Conservation (phyloP, 2,329 filamentous ascomycete species). For the Akanthomyces muscarius region DNA sequence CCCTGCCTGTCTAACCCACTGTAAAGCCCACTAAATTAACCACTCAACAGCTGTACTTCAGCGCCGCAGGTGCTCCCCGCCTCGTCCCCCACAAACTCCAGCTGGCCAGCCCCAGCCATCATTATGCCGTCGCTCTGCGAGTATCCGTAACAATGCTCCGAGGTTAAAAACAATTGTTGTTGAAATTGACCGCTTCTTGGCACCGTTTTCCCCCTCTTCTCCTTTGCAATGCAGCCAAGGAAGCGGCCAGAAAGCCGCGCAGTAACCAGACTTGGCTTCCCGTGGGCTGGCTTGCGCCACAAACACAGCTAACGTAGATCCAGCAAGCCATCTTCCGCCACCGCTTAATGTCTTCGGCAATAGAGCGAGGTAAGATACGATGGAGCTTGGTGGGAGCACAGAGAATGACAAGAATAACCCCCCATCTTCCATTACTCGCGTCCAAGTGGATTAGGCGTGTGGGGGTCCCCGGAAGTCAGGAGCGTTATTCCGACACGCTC, state of each 20-base stretch:
- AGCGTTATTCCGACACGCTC: slow-evolving; percentile 2
- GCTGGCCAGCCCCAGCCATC: not conserved
- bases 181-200: not conserved
- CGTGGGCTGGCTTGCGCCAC: not conserved
- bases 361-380: not conserved
- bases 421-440: slow-evolving; percentile 12
- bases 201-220: not conserved
- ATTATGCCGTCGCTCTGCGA: not conserved
- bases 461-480: slow-evolving; percentile 2
- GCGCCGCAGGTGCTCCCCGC: slow-evolving; percentile 1
- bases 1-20: not conserved
- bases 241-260: not conserved
- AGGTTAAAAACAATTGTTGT: not conserved
- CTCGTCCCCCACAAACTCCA: slow-evolving; percentile 8
- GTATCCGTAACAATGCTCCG: not conserved
- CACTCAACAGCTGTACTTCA: not conserved
- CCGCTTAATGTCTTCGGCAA: slow-evolving; percentile 11
- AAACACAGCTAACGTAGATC: not conserved
- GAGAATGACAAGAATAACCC: not conserved
- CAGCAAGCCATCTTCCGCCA: not conserved
- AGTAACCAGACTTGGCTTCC: not conserved
- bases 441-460: not conserved
- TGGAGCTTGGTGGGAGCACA: not conserved
- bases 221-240: not conserved
- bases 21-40: not conserved